Evolutionary conservation across 768 basidiomycete genomes (phyloP), one percentile per base, ranked within the genome.

Genomic region (Terana coerulea): DNA sequence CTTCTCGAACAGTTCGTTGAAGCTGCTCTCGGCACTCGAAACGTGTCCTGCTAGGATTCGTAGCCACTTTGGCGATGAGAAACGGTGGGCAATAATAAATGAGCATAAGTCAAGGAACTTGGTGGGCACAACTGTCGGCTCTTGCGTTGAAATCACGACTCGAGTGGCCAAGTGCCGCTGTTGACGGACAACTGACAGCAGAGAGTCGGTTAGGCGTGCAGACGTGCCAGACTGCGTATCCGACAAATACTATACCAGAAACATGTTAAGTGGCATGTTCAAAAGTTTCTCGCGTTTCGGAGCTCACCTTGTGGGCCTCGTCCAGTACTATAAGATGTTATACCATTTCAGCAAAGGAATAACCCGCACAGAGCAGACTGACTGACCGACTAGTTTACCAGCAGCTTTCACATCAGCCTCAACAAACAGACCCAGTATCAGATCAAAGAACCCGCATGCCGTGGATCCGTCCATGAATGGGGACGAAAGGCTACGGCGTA

Each of bases 41-140:
- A 88, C 83, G 57, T 88, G 86, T 15, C 80, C 75, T 1, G 76
- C 70, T 0, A 89, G 61, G 55, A 86, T 83, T 0, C 80, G 72
- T 81, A 85, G 86, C 87, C 87, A 88, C 3, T 81, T 72, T 0
- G 84, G 83, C 0, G 88, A 88, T 0, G 85, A 84, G 62, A 89
- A 89, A 1, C 87, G 73, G 55, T 88, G 87, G 1, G 87, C 57
- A 17, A 89, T 77, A 0, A 80, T 67, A 1, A 87, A 67, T 0
- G 78, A 79, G 46, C 85, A 87, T 0, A 88, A 70, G 50, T 86
- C 86, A 1, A 89, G 69, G 2, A 88, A 66, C 0, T 82, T 80
- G 0, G 83, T 73, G 2, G 86, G 86, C 1, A 88, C 77, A 6
- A 87, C 81, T 0, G 86, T 88, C 0, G 88, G 88, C 53, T 89